Conservation (phyloP, 2,329 filamentous ascomycete species). For the Penicillium hesseltinei region DNA sequence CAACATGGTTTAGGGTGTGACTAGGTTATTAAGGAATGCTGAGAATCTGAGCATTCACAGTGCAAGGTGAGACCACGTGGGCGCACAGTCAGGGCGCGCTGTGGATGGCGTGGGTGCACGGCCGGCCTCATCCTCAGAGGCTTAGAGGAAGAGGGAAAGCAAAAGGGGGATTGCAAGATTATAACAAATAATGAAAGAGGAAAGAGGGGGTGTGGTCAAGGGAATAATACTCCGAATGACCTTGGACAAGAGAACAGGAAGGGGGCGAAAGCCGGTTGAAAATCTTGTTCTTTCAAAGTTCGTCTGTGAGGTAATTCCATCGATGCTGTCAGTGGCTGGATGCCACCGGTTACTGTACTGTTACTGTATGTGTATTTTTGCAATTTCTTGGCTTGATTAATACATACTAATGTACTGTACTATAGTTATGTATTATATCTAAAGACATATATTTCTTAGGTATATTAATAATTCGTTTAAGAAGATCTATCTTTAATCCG, state of each 20-base stretch:
- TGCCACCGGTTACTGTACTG: neutral
- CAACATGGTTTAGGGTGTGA: conserved; percentile 31
- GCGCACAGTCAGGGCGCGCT: conserved; percentile 37
- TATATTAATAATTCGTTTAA: too few species aligned
- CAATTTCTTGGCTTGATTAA: neutral
- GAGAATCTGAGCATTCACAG: conserved; percentile 21
- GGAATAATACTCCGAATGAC: conserved; percentile 3
- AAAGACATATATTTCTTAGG: neutral
- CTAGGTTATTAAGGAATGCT: conserved; percentile 19
- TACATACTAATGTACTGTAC: neutral
- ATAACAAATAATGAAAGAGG: neutral
- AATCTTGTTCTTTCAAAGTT: conserved; percentile 8
- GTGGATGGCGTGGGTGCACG: conserved; percentile 33
- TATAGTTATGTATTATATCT: too few species aligned
- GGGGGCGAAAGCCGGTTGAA: conserved; percentile 2
- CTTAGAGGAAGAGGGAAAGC: conserved; percentile 4
- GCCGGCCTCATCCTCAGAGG: conserved; percentile 29
- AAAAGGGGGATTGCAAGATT: neutral
- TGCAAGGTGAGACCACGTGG: conserved; percentile 38
- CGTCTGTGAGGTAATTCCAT: conserved; percentile 6
- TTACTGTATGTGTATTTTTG: neutral
- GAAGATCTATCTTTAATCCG: neutral
- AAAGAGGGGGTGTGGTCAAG: neutral
- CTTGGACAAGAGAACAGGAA: neutral
- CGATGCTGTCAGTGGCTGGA: neutral